These are phyloP conservation scores for Penicillium sp. DNA, from an alignment of 2,329 filamentous ascomycete genomes.

Conservation along the genomic window DNA sequence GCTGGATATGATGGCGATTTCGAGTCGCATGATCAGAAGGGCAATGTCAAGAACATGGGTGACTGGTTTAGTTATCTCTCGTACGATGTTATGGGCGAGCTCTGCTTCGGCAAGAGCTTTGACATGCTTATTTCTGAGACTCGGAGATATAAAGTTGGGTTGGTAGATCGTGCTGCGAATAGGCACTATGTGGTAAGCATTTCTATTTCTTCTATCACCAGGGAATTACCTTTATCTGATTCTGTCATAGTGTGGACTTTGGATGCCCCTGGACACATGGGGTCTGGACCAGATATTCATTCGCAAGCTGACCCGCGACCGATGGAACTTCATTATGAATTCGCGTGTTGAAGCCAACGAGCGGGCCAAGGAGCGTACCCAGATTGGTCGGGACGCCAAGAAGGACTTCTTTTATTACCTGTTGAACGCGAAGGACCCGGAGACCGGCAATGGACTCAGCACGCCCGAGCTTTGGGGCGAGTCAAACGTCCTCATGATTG, in stretches of 20 bases:
- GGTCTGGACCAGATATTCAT: slow-evolving; percentile 68
- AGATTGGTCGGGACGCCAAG: slow-evolving; percentile 64
- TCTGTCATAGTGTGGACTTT: slow-evolving; percentile 61
- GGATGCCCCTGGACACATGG: slow-evolving; percentile 66
- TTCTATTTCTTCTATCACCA: neutral
- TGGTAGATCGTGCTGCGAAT: slow-evolving; percentile 67
- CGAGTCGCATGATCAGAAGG: slow-evolving; percentile 21
- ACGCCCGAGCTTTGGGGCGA: slow-evolving; percentile 68
- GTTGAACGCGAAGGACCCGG: slow-evolving; percentile 67
- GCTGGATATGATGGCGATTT: slow-evolving; percentile 18
- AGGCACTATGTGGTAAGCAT: slow-evolving; percentile 64
- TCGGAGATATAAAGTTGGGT: slow-evolving; percentile 62
- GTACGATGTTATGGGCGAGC: slow-evolving; percentile 53
- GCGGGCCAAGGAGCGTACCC: slow-evolving; percentile 55
- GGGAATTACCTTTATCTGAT: neutral
- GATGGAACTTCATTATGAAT: slow-evolving; percentile 69
- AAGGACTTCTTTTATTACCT: slow-evolving; percentile 76
- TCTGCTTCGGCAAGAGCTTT: slow-evolving; percentile 53
- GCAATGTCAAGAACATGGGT: slow-evolving; percentile 35
- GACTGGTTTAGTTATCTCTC: slow-evolving; percentile 46
- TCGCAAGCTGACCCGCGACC: slow-evolving; percentile 62
- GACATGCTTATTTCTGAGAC: slow-evolving; percentile 47
- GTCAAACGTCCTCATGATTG: slow-evolving; percentile 69
- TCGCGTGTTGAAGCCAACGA: slow-evolving; percentile 65
- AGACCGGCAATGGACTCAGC: slow-evolving; percentile 65